These are phyloP conservation scores for Trichoderma hamatum DNA, from an alignment of 2,329 filamentous ascomycete species.

Conservation along the genomic window DNA sequence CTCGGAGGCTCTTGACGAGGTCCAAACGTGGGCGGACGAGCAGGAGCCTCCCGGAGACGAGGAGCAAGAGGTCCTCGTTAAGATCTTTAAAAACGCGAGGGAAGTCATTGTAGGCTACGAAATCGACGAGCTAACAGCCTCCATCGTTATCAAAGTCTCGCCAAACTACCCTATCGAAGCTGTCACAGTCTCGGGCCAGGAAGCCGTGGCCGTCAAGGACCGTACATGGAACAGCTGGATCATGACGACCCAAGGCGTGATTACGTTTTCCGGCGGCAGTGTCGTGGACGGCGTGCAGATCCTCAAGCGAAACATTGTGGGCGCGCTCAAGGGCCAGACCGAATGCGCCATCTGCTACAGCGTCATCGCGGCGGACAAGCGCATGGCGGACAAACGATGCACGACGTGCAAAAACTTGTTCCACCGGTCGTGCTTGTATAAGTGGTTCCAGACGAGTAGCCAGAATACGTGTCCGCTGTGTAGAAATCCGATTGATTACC, in stretches of 20 bases:
- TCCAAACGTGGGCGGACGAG: constrained; percentile 65
- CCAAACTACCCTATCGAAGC: constrained; percentile 79
- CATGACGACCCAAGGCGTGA: constrained; percentile 84
- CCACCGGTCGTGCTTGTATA: constrained; percentile 86
- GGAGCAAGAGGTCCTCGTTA: constrained; percentile 65
- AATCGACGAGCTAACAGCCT: constrained; percentile 83
- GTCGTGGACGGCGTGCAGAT: constrained; percentile 84
- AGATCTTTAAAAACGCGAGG: constrained; percentile 68
- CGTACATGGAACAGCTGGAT: constrained; percentile 94
- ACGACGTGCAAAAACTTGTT: constrained; percentile 92
- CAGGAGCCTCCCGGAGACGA: constrained; percentile 54
- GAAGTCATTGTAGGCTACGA: constrained; percentile 85
- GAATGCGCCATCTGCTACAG: constrained; percentile 98
- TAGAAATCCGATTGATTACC: constrained; percentile 77
- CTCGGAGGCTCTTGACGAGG: constrained; percentile 65
- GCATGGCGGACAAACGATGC: constrained; percentile 89
- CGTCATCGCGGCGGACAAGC: constrained; percentile 85
- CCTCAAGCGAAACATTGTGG: constrained; percentile 84
- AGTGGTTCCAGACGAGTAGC: constrained; percentile 96
- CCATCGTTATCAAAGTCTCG: constrained; percentile 81
- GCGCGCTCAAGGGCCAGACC: constrained; percentile 86
- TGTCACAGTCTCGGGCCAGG: constrained; percentile 74
- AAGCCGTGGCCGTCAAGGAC: constrained; percentile 84
- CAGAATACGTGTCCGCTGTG: constrained; percentile 91
- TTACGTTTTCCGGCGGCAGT: constrained; percentile 88